A percentile compares a stretch with the other conserved stretches of the same genome.
Conservation (phyloP, 202 grass and related monocot genomes). For the Zizania palustris region DNA sequence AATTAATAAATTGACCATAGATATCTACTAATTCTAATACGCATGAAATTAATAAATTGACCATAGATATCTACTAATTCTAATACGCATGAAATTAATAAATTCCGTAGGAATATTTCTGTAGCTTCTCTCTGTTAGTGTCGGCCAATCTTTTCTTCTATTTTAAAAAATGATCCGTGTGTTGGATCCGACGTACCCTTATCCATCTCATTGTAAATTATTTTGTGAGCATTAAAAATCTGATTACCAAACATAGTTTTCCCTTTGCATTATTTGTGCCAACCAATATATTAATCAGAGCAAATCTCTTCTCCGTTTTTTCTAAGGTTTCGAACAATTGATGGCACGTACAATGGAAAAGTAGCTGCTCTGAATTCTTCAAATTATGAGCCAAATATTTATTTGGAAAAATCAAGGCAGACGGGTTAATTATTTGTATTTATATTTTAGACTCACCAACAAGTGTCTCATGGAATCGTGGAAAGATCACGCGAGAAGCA, state of each 20-base stretch:
- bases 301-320: neutral
- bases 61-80: no score
- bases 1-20: no score
- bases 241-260: conserved; percentile 29
- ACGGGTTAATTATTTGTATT: conserved; percentile 12
- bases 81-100: no score
- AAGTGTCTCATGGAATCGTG: conserved; percentile 25
- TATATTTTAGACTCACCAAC: conserved; percentile 10
- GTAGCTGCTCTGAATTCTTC: conserved; percentile 27
- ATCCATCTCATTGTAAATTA: neutral
- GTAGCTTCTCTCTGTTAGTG: neutral
- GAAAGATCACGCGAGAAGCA: conserved; percentile 29
- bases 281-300: conserved; percentile 30
- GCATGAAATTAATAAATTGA: no score
- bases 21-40: no score
- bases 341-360: conserved; percentile 39
- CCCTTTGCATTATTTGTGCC: conserved; percentile 22
- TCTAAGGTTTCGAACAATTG: conserved; percentile 28
- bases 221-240: neutral
- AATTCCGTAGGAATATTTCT: conserved; percentile 19
- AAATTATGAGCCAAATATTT: neutral
- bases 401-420: neutral
- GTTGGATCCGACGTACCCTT: conserved; percentile 40
- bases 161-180: neutral
- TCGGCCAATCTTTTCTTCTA: neutral